Conservation (phyloP, 2,329 filamentous ascomycete species). For the Helotiales sp. region DNA sequence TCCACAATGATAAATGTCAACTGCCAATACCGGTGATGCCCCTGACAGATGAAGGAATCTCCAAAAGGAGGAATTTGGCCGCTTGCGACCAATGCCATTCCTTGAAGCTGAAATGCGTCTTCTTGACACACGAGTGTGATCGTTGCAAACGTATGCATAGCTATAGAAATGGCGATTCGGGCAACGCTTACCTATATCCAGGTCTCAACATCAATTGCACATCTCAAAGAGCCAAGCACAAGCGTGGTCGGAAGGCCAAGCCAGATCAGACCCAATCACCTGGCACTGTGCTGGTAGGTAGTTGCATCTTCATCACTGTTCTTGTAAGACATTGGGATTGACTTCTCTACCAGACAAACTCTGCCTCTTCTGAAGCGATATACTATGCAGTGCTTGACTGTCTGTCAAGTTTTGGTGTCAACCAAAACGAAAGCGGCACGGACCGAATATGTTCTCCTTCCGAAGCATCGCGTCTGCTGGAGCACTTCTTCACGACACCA, state of each 20-base stretch:
- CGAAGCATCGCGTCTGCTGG: background rate
- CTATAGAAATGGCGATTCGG: too few species aligned
- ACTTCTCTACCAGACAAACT: background rate
- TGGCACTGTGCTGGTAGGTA: background rate
- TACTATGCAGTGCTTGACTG: background rate
- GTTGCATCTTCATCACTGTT: background rate
- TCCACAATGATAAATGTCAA: background rate
- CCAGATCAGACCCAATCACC: background rate
- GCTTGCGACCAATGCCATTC: background rate
- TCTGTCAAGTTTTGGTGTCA: background rate
- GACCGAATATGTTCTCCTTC: background rate
- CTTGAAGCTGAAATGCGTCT: conserved; percentile 1
- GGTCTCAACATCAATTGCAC: background rate
- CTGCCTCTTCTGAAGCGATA: background rate
- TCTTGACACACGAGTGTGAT: background rate
- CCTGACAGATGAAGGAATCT: background rate
- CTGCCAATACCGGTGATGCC: background rate
- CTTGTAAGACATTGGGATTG: background rate
- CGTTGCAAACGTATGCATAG: background rate
- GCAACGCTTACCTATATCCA: background rate
- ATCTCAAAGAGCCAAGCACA: background rate
- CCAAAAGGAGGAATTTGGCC: background rate
- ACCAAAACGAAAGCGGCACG: background rate
- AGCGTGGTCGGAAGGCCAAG: background rate
- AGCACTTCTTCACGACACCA: background rate